Evolutionary conservation across 1,139 yeast species (phyloP).

Genomic region (Yamadazyma atmosphaerica): DNA sequence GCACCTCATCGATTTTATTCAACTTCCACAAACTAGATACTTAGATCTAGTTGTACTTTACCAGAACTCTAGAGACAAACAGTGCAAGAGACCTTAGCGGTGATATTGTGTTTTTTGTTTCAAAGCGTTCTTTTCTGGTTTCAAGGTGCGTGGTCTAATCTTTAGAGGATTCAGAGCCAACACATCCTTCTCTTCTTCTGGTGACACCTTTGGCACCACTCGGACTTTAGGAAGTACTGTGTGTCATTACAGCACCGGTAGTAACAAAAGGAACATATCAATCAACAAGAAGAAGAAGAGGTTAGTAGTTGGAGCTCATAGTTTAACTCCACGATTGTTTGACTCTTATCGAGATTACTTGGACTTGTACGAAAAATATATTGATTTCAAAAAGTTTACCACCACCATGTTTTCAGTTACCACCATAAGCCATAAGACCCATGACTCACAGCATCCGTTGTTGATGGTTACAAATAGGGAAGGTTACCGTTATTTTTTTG

Average conservation of each 20-base stretch:
- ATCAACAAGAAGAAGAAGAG: not conserved
- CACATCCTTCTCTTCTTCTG: not conserved
- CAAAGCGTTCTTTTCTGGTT: not conserved
- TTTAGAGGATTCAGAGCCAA: not conserved
- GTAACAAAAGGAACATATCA: not conserved
- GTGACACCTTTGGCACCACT: not conserved
- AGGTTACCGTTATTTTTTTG: constrained; percentile 70
- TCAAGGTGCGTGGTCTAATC: not conserved
- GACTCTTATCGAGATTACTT: constrained; percentile 7
- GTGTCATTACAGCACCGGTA: not conserved
- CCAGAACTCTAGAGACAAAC: not conserved
- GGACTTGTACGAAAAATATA: constrained; percentile 11
- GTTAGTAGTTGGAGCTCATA: constrained; percentile 17
- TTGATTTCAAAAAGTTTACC: constrained; percentile 17
- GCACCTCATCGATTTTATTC: constrained; percentile 1
- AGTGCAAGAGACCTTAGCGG: not conserved
- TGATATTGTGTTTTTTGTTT: not conserved
- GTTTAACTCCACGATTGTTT: constrained; percentile 12
- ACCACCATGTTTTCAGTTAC: constrained; percentile 36
- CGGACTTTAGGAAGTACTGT: not conserved
- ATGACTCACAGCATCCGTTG: constrained; percentile 62
- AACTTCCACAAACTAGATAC: too few relatives aligned
- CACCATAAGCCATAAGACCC: constrained; percentile 56
- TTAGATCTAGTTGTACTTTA: not conserved
- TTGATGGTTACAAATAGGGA: constrained; percentile 49